Evolutionary conservation across 1,284 basidiomycete genomes (phyloP).

Genomic region (Trichosporon inkin): DNA sequence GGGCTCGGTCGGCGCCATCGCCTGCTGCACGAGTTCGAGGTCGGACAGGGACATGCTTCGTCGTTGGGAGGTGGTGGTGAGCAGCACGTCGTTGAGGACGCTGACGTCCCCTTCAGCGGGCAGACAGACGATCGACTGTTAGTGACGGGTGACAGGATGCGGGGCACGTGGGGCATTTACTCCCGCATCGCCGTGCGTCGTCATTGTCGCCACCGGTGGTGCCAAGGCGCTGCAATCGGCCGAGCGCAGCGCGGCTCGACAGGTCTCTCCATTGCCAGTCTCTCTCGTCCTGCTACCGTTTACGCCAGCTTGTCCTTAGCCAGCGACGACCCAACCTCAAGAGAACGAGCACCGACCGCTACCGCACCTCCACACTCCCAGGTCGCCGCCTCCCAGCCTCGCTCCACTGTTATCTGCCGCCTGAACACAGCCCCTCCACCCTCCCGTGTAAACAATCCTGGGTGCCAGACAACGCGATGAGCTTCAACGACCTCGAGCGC

Average conservation of each 20-base stretch:
- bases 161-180: background rate
- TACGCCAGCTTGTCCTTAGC: too few relatives aligned
- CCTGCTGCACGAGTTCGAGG: conserved; percentile 46
- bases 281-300: background rate
- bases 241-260: too few relatives aligned
- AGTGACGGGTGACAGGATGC: background rate
- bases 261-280: too few relatives aligned
- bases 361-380: background rate
- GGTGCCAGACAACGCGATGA: too few relatives aligned
- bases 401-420: too few relatives aligned
- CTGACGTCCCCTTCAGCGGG: background rate
- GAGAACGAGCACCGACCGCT: too few relatives aligned
- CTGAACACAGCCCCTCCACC: too few relatives aligned
- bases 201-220: conserved; percentile 3
- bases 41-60: conserved; percentile 39
- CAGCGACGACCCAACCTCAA: too few relatives aligned
- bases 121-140: background rate
- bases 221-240: background rate
- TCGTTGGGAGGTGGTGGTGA: background rate
- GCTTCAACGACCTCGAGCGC: conserved; percentile 55
- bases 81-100: background rate
- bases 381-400: too few relatives aligned
- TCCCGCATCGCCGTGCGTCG: conserved; percentile 1
- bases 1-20: conserved; percentile 34
- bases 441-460: background rate